Conservation (phyloP, 352 stramenopile species). For the Phytophthora melonis region DNA sequence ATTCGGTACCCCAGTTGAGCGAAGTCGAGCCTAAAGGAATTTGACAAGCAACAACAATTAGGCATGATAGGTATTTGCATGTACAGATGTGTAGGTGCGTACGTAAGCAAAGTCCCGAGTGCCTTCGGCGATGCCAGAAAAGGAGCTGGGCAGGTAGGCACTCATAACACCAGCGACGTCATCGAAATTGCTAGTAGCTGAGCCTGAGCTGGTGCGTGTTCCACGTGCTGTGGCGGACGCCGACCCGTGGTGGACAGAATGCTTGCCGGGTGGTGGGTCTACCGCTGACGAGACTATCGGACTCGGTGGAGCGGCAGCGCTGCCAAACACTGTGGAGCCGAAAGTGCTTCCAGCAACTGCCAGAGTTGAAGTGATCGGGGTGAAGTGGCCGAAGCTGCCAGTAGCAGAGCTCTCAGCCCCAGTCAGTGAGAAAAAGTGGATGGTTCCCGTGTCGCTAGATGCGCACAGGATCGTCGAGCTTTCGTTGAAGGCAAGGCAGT, state of each 20-base stretch:
- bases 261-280: slow-evolving; percentile 26
- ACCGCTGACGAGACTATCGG: slow-evolving; percentile 12
- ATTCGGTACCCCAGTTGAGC: slow-evolving; percentile 75
- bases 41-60: neutral
- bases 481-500: slow-evolving; percentile 96
- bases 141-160: slow-evolving; percentile 77
- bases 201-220: slow-evolving; percentile 48
- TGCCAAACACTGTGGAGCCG: slow-evolving; percentile 59
- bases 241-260: slow-evolving; percentile 4
- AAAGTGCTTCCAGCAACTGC: slow-evolving; percentile 74
- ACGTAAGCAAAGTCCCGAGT: slow-evolving; percentile 91
- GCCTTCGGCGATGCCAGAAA: slow-evolving; percentile 85
- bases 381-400: slow-evolving; percentile 84
- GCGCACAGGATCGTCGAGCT: slow-evolving; percentile 94
- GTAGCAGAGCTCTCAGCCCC: slow-evolving; percentile 76
- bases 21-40: slow-evolving; percentile 65
- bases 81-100: slow-evolving; percentile 23
- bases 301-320: slow-evolving; percentile 23
- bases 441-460: slow-evolving; percentile 96
- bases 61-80: neutral
- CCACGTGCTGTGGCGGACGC: slow-evolving; percentile 24
- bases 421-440: slow-evolving; percentile 95
- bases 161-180: slow-evolving; percentile 76
- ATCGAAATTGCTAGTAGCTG: slow-evolving; percentile 63
- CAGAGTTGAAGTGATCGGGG: slow-evolving; percentile 76